Conservation (phyloP, 1,284 basidiomycete species). For the Pholiota adiposa region DNA sequence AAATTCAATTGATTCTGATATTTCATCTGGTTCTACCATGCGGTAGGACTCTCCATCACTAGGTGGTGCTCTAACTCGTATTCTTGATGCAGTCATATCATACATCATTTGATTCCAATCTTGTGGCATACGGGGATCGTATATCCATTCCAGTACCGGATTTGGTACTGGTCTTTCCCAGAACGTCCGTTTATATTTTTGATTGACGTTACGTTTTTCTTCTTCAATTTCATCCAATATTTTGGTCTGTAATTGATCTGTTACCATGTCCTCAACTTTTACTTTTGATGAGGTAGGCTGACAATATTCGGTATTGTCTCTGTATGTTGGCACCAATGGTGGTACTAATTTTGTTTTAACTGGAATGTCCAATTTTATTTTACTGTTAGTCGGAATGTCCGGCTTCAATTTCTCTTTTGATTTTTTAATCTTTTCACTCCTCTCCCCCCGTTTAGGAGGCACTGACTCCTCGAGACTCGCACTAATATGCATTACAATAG, state of each 20-base stretch:
- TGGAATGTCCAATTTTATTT: too few species aligned
- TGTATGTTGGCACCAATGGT: too few species aligned
- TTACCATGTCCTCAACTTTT: slow-evolving; percentile 1
- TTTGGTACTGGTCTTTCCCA: slow-evolving; percentile 6
- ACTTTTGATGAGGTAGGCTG: slow-evolving; percentile 3
- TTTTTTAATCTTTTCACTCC: not conserved
- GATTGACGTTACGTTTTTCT: not conserved
- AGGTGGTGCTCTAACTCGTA: too few species aligned
- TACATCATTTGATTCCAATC: slow-evolving; percentile 23
- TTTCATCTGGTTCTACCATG: too few species aligned
- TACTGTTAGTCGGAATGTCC: too few species aligned
- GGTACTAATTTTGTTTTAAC: too few species aligned
- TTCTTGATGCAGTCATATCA: too few species aligned
- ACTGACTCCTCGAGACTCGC: not conserved
- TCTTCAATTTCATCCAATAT: not conserved
- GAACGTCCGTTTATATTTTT: not conserved
- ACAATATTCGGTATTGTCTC: slow-evolving; percentile 1
- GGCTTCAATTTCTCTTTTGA: too few species aligned
- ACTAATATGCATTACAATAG: not conserved
- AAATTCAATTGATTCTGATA: too few species aligned
- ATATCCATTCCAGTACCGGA: slow-evolving; percentile 5
- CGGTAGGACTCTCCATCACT: too few species aligned
- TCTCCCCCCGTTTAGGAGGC: not conserved
- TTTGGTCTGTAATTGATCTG: too few species aligned
- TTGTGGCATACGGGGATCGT: slow-evolving; percentile 13